Conservation (phyloP, 2,329 filamentous ascomycete genomes). For the Aspergillus oerlinghausenensis region DNA sequence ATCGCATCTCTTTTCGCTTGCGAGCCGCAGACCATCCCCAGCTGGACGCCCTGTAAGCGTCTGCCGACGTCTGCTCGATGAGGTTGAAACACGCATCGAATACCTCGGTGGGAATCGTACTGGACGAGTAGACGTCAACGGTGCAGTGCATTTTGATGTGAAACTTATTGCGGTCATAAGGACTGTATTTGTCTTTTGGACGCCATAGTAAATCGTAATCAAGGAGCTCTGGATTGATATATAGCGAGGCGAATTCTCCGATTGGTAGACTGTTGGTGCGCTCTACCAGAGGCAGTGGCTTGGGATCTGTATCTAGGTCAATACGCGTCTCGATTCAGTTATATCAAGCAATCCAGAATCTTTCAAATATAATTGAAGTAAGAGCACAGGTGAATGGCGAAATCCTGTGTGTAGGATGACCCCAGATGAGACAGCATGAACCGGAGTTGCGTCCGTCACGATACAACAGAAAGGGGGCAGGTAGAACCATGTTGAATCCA, state of each 20-base stretch:
- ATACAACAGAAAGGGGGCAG: neutral
- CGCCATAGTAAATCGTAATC: neutral
- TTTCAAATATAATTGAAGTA: neutral
- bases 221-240: slow-evolving; percentile 21
- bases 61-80: slow-evolving; percentile 50
- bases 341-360: neutral
- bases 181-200: neutral
- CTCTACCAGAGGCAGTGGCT: slow-evolving; percentile 34
- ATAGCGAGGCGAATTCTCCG: slow-evolving; percentile 34
- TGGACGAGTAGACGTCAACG: slow-evolving; percentile 31
- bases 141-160: slow-evolving; percentile 8
- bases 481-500: neutral
- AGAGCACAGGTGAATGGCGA: too few relatives aligned
- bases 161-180: neutral
- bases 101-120: slow-evolving; percentile 35
- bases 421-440: too few relatives aligned
- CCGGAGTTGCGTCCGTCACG: neutral
- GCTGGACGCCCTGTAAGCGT: slow-evolving; percentile 49
- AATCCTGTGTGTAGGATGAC: too few relatives aligned
- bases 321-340: slow-evolving; percentile 3
- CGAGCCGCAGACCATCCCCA: slow-evolving; percentile 51
- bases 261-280: slow-evolving; percentile 38
- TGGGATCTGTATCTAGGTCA: slow-evolving; percentile 9
- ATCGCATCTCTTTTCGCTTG: slow-evolving; percentile 55
- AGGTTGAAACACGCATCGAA: slow-evolving; percentile 51